Evolutionary conservation across 352 stramenopile species (phyloP).

Genomic region (Pythium biforme): DNA sequence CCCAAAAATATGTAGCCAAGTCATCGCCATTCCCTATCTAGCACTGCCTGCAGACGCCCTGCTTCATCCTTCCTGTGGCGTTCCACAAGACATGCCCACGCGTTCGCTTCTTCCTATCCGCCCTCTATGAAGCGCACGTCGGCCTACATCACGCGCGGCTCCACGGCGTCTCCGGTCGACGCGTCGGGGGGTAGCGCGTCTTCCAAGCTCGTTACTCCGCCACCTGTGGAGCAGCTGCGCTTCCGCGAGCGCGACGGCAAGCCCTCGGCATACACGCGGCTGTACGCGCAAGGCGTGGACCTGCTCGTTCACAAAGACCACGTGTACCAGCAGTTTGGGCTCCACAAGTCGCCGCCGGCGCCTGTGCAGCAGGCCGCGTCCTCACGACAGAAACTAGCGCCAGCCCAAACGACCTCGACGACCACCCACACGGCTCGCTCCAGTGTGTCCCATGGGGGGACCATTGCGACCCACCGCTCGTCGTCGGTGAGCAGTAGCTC

Average conservation of each 20-base stretch:
- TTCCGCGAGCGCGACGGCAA: constrained; percentile 26
- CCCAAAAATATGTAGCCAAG: constrained; percentile 10
- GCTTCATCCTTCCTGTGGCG: background rate
- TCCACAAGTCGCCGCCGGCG: constrained; percentile 28
- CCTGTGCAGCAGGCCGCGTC: constrained; percentile 2
- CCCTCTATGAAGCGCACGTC: constrained; percentile 18
- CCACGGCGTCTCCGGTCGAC: background rate
- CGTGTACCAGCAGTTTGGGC: constrained; percentile 58
- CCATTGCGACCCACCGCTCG: too few relatives aligned
- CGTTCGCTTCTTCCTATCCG: background rate
- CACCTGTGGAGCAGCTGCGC: constrained; percentile 19
- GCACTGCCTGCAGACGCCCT: background rate
- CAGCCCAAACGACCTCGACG: background rate
- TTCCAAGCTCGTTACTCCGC: background rate
- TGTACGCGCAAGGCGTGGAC: constrained; percentile 60
- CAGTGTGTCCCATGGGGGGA: background rate
- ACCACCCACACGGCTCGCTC: background rate
- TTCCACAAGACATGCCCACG: background rate
- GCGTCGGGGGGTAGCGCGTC: too few relatives aligned
- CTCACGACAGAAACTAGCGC: background rate
- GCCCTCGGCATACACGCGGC: constrained; percentile 37
- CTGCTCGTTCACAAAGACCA: constrained; percentile 57
- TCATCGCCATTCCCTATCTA: background rate
- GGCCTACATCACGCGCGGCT: constrained; percentile 2
- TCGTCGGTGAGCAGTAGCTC: background rate